Evolutionary conservation across 1,284 basidiomycete genomes (phyloP).

Genomic region (Phellinidium pouzarii): DNA sequence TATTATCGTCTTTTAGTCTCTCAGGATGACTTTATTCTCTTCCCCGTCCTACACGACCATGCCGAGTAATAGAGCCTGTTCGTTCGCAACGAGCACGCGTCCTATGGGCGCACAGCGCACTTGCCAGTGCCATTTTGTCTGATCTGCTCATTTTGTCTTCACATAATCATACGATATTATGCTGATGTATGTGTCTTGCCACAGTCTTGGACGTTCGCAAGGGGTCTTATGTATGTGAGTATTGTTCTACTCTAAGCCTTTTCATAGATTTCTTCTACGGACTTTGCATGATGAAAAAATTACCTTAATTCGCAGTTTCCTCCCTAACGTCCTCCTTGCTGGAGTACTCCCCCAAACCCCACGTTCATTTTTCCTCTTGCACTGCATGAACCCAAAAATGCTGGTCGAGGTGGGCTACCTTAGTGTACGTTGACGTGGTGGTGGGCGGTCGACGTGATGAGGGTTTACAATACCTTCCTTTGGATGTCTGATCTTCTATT

Average conservation of each 20-base stretch:
- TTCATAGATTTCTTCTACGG: conserved; percentile 24
- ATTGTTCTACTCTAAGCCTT: neutral
- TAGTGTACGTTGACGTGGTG: conserved; percentile 58
- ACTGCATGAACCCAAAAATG: conserved; percentile 56
- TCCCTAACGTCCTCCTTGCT: conserved; percentile 55
- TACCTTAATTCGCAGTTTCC: conserved; percentile 74
- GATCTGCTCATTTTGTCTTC: conserved; percentile 29
- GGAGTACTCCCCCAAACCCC: conserved; percentile 65
- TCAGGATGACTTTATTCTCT: conserved; percentile 73
- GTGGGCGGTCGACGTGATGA: conserved; percentile 53
- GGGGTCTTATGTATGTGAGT: neutral
- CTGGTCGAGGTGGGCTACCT: conserved; percentile 54
- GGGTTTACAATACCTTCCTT: conserved; percentile 57
- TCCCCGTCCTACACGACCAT: conserved; percentile 80
- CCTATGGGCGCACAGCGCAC: conserved; percentile 60
- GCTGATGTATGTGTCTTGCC: conserved; percentile 18
- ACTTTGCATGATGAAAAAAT: conserved; percentile 46
- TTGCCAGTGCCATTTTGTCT: conserved; percentile 81
- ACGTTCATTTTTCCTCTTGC: conserved; percentile 52
- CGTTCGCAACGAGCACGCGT: conserved; percentile 66
- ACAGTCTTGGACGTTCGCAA: conserved; percentile 8
- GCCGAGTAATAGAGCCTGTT: conserved; percentile 65
- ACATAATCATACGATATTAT: conserved; percentile 13
- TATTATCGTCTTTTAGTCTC: conserved; percentile 19
- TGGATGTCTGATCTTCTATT: conserved; percentile 59